These are phyloP conservation scores for Wilcoxina mikolae DNA, from an alignment of 495 filamentous ascomycete genomes.

Conservation along the genomic window DNA sequence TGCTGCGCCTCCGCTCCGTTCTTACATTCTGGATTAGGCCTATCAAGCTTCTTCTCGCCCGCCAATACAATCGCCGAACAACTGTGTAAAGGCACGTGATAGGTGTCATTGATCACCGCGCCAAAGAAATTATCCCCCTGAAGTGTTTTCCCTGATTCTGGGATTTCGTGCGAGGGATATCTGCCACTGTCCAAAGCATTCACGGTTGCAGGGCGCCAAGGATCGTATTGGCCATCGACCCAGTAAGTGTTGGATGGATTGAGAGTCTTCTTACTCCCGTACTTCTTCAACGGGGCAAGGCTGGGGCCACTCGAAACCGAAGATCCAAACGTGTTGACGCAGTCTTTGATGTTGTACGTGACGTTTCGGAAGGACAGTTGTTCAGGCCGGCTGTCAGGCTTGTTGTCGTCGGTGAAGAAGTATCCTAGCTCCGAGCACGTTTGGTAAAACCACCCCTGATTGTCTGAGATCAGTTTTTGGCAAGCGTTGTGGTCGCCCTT, in stretches of 20 bases:
- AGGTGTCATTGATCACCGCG: conserved; percentile 7
- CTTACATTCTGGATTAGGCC: neutral
- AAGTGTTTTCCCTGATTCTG: conserved; percentile 3
- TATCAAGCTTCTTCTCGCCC: neutral
- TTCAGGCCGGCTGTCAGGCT: too few species aligned
- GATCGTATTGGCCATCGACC: conserved; percentile 16
- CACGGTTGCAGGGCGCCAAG: conserved; percentile 13
- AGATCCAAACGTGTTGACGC: conserved; percentile 9
- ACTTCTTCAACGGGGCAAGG: conserved; percentile 9
- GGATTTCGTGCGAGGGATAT: conserved; percentile 9
- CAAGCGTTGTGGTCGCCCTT: neutral
- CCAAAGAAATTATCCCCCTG: conserved; percentile 11
- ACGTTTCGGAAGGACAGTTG: neutral
- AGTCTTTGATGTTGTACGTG: conserved; percentile 8
- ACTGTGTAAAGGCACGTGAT: neutral
- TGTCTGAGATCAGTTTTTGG: neutral
- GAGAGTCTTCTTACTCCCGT: conserved; percentile 19
- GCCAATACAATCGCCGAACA: neutral
- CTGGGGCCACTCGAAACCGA: conserved; percentile 13
- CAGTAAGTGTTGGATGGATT: conserved; percentile 18
- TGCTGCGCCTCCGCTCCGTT: conserved; percentile 9
- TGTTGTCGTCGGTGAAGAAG: neutral
- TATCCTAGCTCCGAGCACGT: conserved; percentile 14
- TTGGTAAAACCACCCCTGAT: conserved; percentile 17
- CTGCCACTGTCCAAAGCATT: neutral